phyloP scores from a whole-genome alignment of 345 rosid species.

The Salix suchowensis region DNA sequence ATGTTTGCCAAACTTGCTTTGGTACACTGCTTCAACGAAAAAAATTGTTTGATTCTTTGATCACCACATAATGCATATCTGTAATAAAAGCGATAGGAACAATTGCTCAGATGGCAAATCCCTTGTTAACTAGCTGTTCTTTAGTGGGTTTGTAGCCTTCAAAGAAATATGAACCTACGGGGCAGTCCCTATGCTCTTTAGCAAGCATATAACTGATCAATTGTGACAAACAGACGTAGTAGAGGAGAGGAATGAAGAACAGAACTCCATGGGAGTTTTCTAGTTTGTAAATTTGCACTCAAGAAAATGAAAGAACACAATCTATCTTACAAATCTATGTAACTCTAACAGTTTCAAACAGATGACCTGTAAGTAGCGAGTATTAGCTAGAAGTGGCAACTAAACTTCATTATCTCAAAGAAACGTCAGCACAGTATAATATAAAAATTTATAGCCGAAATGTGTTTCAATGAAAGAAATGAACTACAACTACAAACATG shows the following conservation, averaged over 20 bases:
- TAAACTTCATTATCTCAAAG: background rate
- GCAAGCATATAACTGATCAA: conserved; percentile 24
- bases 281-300: background rate
- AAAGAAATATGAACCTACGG: conserved; percentile 34
- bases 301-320: conserved; percentile 1
- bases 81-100: conserved; percentile 1
- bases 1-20: conserved; percentile 47
- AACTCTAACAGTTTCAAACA: conserved; percentile 31
- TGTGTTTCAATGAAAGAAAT: background rate
- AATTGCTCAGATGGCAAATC: conserved; percentile 1
- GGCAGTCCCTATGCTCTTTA: conserved; percentile 44
- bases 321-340: conserved; percentile 30
- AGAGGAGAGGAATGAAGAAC: background rate
- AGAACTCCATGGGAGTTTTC: background rate
- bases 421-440: background rate
- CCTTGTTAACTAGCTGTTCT: background rate
- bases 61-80: conserved; percentile 49
- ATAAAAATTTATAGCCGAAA: background rate
- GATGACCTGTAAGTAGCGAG: conserved; percentile 32
- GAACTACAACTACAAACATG: background rate
- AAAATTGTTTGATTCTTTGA: conserved; percentile 39
- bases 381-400: background rate
- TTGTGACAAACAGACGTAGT: background rate
- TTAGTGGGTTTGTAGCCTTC: background rate
- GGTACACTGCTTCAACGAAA: conserved; percentile 40